phyloP scores from a whole-genome alignment of 495 filamentous ascomycete species.

The Cryomyces antarcticus region DNA sequence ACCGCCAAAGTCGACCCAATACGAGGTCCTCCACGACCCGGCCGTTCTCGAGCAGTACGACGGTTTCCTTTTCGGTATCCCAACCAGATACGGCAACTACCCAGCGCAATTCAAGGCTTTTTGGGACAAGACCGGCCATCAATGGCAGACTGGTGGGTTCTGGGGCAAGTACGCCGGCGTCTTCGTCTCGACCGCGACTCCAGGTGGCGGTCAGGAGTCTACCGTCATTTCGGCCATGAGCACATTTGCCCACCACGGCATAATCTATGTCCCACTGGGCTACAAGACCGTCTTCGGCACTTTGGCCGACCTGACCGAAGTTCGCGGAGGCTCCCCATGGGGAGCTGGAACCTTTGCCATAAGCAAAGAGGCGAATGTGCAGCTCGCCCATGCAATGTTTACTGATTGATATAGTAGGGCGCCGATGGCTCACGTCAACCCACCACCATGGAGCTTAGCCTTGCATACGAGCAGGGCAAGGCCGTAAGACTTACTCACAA shows the following conservation, averaged over 20 bases:
- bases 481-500: slow-evolving; percentile 3
- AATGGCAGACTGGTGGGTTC: slow-evolving; percentile 40
- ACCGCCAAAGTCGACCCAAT: slow-evolving; percentile 45
- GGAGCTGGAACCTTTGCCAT: slow-evolving; percentile 85
- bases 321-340: slow-evolving; percentile 77
- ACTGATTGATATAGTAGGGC: slow-evolving; percentile 11
- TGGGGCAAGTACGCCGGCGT: slow-evolving; percentile 83
- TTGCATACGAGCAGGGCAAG: slow-evolving; percentile 70
- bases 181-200: slow-evolving; percentile 67
- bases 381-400: slow-evolving; percentile 1
- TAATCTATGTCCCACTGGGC: slow-evolving; percentile 86
- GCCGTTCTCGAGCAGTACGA: slow-evolving; percentile 57
- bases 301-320: slow-evolving; percentile 48
- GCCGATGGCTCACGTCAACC: slow-evolving; percentile 70
- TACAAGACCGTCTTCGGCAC: slow-evolving; percentile 61
- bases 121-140: slow-evolving; percentile 64
- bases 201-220: slow-evolving; percentile 83
- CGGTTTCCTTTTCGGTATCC: slow-evolving; percentile 85
- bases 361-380: slow-evolving; percentile 13
- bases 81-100: slow-evolving; percentile 97
- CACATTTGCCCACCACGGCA: slow-evolving; percentile 82
- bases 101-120: slow-evolving; percentile 89
- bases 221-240: slow-evolving; percentile 67
- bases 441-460: slow-evolving; percentile 43
- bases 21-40: slow-evolving; percentile 44